Evolutionary conservation across 2,329 filamentous ascomycete species (phyloP), one percentile per base, ranked within the genome.

Genomic region (Beauveria asiatica): DNA sequence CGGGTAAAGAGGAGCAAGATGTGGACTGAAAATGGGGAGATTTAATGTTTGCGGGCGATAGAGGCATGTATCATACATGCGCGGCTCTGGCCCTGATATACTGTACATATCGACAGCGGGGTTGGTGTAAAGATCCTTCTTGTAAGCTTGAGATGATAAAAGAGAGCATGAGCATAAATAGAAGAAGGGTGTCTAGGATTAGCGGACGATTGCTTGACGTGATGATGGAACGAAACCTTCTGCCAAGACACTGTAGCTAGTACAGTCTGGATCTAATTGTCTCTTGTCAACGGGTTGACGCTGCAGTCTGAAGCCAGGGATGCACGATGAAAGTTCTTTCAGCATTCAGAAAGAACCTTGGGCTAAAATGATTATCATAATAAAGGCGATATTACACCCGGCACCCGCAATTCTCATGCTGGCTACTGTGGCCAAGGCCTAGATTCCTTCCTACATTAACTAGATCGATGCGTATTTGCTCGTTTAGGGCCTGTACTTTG

Each of bases 11-110:
- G 16, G 54, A 58, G 23, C 41, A 62, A 44, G 57, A 48, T 1
- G 50, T 44, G 21, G 52, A 56, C 39, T 52, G 48, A 52, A 52
- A 45, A 59, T 52, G 57, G 53, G 57, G 57, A 27, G 57, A 59
- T 59, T 30, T 59, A 39, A 59, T 52, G 27, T 37, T 33, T n/a
- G 19, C 13, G 46, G 48, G 39, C 39, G 39, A 53, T 39, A 39
- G 5, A 53, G 46, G 33, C 57, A 42, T 33, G 50, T 11, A 53
- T 55, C 42, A 7, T 21, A n/a, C 42, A 49, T 54, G 50, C 17
- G 25, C 19, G 16, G 49, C 41, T 46, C 7, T 7, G 37, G 27
- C 33, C 49, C 57, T 52, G 33, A 25, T 33, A 21, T 46, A 44
- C 19, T 59, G 57, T 59, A 59, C n/a, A 59, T 59, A 59, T 39